phyloP scores from a whole-genome alignment of 768 basidiomycete species.

The Solioccasus polychromus region DNA sequence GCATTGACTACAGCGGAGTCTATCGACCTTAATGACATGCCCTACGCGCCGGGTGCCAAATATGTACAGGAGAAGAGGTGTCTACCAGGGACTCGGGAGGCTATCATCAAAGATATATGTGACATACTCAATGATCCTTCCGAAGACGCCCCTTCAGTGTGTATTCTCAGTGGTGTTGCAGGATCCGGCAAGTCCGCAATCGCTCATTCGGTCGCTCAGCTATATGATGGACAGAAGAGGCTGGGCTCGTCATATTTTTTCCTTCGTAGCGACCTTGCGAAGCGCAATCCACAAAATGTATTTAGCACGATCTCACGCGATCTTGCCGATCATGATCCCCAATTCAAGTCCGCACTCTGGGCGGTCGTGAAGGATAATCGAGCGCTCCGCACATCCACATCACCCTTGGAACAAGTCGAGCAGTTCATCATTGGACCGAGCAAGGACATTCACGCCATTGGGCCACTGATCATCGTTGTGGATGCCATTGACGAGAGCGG shows the following conservation, averaged over 20 bases:
- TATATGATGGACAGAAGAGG: too few relatives aligned
- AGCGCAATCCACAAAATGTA: slow-evolving; percentile 9
- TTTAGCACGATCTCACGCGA: slow-evolving; percentile 26
- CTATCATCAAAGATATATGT: background rate
- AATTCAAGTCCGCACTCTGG: slow-evolving; percentile 10
- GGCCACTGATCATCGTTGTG: slow-evolving; percentile 28
- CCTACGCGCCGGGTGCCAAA: slow-evolving; percentile 5
- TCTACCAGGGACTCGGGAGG: slow-evolving; percentile 1
- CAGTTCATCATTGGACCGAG: slow-evolving; percentile 21
- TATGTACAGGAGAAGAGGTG: slow-evolving; percentile 6
- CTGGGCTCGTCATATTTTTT: slow-evolving; percentile 25
- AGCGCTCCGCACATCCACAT: slow-evolving; percentile 1
- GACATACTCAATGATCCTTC: background rate
- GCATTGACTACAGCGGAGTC: background rate
- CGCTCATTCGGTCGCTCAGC: too few relatives aligned
- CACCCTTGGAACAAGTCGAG: slow-evolving; percentile 14
- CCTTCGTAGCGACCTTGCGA: slow-evolving; percentile 4
- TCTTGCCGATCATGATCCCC: slow-evolving; percentile 19
- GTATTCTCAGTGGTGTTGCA: too few relatives aligned
- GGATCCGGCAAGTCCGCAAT: too few relatives aligned
- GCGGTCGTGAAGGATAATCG: background rate
- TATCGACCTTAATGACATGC: slow-evolving; percentile 8
- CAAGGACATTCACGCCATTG: slow-evolving; percentile 8
- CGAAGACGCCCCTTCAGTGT: too few relatives aligned
- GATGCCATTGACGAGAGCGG: slow-evolving; percentile 27